Conservation (phyloP, 2,329 filamentous ascomycete genomes). For the Coleophoma cylindrospora region DNA sequence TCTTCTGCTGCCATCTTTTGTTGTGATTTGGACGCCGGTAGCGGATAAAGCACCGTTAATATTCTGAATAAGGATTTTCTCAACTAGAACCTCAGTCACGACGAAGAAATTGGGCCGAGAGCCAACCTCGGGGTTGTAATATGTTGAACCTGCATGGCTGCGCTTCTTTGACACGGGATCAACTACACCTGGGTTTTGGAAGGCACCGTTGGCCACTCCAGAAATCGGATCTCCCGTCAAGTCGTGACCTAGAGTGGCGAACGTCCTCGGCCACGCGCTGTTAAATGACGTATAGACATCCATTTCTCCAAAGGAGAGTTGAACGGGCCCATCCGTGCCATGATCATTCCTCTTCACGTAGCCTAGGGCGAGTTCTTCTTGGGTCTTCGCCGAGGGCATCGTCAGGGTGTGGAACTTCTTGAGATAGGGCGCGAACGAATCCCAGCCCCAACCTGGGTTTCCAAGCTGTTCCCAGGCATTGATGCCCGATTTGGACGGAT, state of each 20-base stretch:
- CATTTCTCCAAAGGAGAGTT: constrained; percentile 7
- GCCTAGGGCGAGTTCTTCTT: constrained; percentile 2
- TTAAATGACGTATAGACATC: constrained; percentile 4
- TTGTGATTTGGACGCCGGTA: constrained; percentile 3
- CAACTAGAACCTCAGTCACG: constrained; percentile 80
- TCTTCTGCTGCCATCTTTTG: constrained; percentile 6
- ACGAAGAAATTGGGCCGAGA: constrained; percentile 63
- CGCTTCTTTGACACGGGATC: constrained; percentile 12
- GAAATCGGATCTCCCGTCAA: constrained; percentile 3
- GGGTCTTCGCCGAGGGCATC: constrained; percentile 2
- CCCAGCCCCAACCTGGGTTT: constrained; percentile 34
- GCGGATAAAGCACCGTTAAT: constrained; percentile 1
- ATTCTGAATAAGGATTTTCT: constrained; percentile 45
- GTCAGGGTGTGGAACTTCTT: constrained; percentile 27
- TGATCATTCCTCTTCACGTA: constrained; percentile 4
- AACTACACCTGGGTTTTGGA: constrained; percentile 7
- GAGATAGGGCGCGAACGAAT: constrained; percentile 33
- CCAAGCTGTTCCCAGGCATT: constrained; percentile 34
- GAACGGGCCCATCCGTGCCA: constrained; percentile 8
- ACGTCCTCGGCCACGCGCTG: constrained; percentile 2
- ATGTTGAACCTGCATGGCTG: constrained; percentile 17
- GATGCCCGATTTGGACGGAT: constrained; percentile 22
- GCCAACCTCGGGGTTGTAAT: constrained; percentile 11
- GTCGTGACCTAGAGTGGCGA: constrained; percentile 1
- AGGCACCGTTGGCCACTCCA: constrained; percentile 25